phyloP scores from a whole-genome alignment of 2,329 filamentous ascomycete genomes.

The Boeremia lycopersici region DNA sequence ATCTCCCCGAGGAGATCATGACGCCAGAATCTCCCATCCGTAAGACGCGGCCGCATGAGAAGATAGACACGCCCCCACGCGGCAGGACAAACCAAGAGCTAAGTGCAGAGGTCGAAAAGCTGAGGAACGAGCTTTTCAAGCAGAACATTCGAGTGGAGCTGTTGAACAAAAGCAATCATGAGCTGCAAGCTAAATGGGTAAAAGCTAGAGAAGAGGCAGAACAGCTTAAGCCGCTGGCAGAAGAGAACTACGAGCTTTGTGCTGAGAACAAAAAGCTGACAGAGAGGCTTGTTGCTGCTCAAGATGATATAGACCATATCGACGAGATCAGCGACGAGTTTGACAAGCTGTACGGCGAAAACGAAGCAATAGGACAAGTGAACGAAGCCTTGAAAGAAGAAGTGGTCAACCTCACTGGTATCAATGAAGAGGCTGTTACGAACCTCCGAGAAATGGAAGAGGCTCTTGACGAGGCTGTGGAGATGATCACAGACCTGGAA shows the following conservation, averaged over 20 bases:
- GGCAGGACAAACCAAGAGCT: slow-evolving; percentile 38
- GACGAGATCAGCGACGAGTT: slow-evolving; percentile 24
- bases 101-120: slow-evolving; percentile 32
- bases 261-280: slow-evolving; percentile 31
- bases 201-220: slow-evolving; percentile 32
- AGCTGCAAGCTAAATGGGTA: slow-evolving; percentile 36
- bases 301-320: slow-evolving; percentile 24
- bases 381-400: slow-evolving; percentile 31
- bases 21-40: slow-evolving; percentile 36
- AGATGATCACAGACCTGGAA: slow-evolving; percentile 39
- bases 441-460: slow-evolving; percentile 34
- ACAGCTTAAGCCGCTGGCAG: slow-evolving; percentile 34
- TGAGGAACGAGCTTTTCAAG: slow-evolving; percentile 37
- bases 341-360: slow-evolving; percentile 20
- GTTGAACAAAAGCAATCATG: slow-evolving; percentile 37
- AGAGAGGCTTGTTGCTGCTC: slow-evolving; percentile 28
- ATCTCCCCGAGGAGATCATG: slow-evolving; percentile 41
- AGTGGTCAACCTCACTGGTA: slow-evolving; percentile 32
- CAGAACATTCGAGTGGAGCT: slow-evolving; percentile 41
- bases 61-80: slow-evolving; percentile 24
- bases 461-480: slow-evolving; percentile 43
- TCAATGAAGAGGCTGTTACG: slow-evolving; percentile 35
- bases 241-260: slow-evolving; percentile 34
- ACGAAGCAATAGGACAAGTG: slow-evolving; percentile 21
- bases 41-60: slow-evolving; percentile 34